Conservation (phyloP, 345 rosid genomes). For the Lepidium didymum region DNA sequence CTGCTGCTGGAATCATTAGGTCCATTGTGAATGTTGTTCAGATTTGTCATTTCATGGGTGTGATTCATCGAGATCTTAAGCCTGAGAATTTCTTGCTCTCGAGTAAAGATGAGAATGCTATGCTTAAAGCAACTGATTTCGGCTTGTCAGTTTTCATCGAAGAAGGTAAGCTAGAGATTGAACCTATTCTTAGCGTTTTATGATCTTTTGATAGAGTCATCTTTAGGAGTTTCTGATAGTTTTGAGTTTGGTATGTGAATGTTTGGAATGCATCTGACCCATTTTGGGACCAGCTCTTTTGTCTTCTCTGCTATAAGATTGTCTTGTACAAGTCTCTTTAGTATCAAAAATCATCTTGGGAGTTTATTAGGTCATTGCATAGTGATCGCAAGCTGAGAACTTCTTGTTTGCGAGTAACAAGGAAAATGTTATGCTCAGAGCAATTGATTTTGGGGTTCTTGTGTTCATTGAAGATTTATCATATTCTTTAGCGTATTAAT, state of each 20-base stretch:
- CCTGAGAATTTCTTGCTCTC: constrained; percentile 88
- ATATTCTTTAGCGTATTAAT: neutral
- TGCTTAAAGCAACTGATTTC: constrained; percentile 79
- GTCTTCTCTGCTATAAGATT: too few relatives aligned
- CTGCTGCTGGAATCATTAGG: constrained; percentile 59
- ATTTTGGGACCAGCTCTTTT: too few relatives aligned
- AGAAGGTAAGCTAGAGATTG: constrained; percentile 41
- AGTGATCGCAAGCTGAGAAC: neutral
- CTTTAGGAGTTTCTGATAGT: neutral
- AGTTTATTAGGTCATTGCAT: neutral
- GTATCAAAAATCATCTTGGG: neutral
- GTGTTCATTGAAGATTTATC: neutral
- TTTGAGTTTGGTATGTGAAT: neutral
- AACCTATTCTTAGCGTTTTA: neutral
- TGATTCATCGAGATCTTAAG: constrained; percentile 81
- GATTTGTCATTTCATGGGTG: constrained; percentile 86
- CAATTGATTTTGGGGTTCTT: neutral
- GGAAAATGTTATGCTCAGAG: neutral
- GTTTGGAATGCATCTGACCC: neutral
- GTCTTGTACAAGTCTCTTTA: neutral
- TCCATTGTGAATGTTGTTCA: constrained; percentile 69
- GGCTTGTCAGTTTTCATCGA: constrained; percentile 80
- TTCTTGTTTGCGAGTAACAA: neutral
- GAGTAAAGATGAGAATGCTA: constrained; percentile 50
- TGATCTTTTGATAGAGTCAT: neutral